Percentiles rank a stretch among this genome's conserved stretches.
Evolutionary conservation across 1,284 basidiomycete species (phyloP).

Genomic region (Spongispora temasekensis): DNA sequence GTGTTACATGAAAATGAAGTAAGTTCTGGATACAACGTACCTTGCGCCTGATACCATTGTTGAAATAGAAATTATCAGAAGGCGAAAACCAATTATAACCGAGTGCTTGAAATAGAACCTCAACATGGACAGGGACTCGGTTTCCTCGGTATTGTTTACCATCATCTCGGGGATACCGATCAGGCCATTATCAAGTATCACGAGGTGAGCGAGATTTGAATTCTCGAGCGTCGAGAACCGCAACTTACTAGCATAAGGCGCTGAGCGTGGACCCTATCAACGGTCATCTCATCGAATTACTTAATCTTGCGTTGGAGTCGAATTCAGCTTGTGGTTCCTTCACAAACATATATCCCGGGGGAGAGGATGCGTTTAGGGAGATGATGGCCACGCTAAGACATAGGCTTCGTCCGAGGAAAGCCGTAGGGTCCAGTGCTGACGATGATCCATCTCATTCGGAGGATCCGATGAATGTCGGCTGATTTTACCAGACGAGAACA

Average conservation of each 20-base stretch:
- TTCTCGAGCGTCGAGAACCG: not conserved
- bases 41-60: not conserved
- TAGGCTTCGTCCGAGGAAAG: constrained; percentile 33
- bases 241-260: constrained; percentile 49
- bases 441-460: constrained; percentile 23
- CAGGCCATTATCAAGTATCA: constrained; percentile 87
- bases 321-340: constrained; percentile 37
- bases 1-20: constrained; percentile 79
- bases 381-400: constrained; percentile 39
- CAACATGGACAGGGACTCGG: constrained; percentile 77
- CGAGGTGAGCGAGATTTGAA: constrained; percentile 54
- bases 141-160: constrained; percentile 82
- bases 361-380: constrained; percentile 37
- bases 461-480: constrained; percentile 36
- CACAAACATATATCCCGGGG: constrained; percentile 37
- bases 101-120: constrained; percentile 81
- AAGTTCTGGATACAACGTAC: constrained; percentile 36
- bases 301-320: constrained; percentile 79
- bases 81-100: constrained; percentile 70
- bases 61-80: constrained; percentile 61
- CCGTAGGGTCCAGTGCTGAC: constrained; percentile 12
- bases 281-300: constrained; percentile 79
- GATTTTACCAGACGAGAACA: constrained; percentile 20
- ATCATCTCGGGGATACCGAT: constrained; percentile 72
- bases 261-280: constrained; percentile 87